These are phyloP conservation scores for Aspergillus vadensis DNA, from an alignment of 2,329 filamentous ascomycete species.

Conservation along the genomic window DNA sequence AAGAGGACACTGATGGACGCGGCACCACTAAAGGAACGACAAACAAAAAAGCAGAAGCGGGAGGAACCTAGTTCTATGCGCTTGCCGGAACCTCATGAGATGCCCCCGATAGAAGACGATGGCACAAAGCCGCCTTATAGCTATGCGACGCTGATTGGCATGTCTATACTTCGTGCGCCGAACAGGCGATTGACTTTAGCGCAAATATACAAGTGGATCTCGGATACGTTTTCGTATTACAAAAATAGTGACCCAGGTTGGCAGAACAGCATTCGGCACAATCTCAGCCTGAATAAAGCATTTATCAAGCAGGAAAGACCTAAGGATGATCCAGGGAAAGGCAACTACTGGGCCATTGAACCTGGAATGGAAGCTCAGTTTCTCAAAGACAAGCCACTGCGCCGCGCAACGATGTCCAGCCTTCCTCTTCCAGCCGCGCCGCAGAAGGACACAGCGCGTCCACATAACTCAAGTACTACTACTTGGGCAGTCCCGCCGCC, in stretches of 20 bases:
- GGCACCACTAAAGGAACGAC: constrained; percentile 70
- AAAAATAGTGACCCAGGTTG: constrained; percentile 81
- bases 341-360: constrained; percentile 95
- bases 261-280: constrained; percentile 99
- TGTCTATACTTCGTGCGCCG: constrained; percentile 89
- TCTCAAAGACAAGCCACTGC: constrained; percentile 76
- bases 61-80: constrained; percentile 55
- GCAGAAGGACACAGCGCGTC: constrained; percentile 32
- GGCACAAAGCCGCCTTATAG: constrained; percentile 87
- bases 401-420: constrained; percentile 49
- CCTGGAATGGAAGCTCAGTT: constrained; percentile 87
- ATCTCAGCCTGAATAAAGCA: constrained; percentile 93
- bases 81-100: constrained; percentile 74
- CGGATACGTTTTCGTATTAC: constrained; percentile 91
- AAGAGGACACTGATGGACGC: constrained; percentile 72
- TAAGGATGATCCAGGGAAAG: constrained; percentile 96
- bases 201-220: constrained; percentile 99
- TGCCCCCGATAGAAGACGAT: constrained; percentile 79
- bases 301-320: constrained; percentile 94
- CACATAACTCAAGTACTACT: constrained; percentile 35
- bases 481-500: constrained; percentile 40
- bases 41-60: constrained; percentile 67
- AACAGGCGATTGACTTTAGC: constrained; percentile 82
- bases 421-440: constrained; percentile 41
- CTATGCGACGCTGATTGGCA: constrained; percentile 92